Evolutionary conservation across 202 grass and related monocot genomes (phyloP).

Genomic region (Setaria italica): DNA sequence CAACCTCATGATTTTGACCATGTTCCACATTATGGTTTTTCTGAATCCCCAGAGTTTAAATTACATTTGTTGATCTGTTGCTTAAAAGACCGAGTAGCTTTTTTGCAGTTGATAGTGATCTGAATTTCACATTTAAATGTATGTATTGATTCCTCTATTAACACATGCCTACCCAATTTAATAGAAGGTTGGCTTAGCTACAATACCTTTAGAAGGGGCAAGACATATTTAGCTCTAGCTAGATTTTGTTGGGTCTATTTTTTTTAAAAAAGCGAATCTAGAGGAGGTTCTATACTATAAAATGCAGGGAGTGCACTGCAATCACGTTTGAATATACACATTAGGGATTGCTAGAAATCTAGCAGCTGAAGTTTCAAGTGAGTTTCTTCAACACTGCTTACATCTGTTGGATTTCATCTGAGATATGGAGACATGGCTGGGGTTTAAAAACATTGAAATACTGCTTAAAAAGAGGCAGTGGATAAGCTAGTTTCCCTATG

Average conservation of each 20-base stretch:
- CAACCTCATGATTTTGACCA: slow-evolving; percentile 8
- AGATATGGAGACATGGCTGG: neutral
- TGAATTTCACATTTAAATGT: slow-evolving; percentile 18
- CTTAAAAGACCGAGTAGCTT: neutral
- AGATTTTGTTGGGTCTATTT: neutral
- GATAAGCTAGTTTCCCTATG: neutral
- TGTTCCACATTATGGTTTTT: slow-evolving; percentile 31
- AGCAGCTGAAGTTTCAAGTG: neutral
- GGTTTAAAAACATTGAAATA: slow-evolving; percentile 5
- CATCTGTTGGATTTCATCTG: slow-evolving; percentile 19
- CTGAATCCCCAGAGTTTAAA: neutral
- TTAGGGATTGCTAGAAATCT: slow-evolving; percentile 18
- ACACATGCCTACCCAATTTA: neutral
- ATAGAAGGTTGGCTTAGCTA: neutral
- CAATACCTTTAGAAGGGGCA: neutral
- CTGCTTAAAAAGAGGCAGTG: neutral
- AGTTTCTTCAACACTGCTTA: slow-evolving; percentile 22
- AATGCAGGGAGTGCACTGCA: neutral
- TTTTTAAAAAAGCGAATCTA: neutral
- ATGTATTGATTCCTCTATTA: neutral
- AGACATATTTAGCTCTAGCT: neutral
- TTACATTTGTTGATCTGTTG: neutral
- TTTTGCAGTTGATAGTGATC: slow-evolving; percentile 21
- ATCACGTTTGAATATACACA: slow-evolving; percentile 23
- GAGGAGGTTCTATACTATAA: neutral